Evolutionary conservation across 2,329 filamentous ascomycete genomes (phyloP).

Genomic region (Rhinocladiella mackenziei): DNA sequence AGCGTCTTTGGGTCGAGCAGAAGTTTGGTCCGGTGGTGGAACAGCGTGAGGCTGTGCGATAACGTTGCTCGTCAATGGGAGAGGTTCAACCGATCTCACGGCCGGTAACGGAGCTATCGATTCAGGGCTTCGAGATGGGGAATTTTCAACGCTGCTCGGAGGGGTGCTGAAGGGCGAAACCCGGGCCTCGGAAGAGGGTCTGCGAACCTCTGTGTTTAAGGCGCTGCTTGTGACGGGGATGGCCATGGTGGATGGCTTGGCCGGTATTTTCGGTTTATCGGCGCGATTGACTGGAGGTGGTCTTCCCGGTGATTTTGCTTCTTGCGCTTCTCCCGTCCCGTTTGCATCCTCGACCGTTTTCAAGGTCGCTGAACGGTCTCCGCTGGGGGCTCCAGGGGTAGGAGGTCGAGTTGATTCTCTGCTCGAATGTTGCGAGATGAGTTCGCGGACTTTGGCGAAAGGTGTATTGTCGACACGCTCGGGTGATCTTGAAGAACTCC

Average conservation of each 20-base stretch:
- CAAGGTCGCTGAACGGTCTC: conserved; percentile 4
- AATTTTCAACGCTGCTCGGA: conserved; percentile 65
- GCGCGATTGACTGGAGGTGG: conserved; percentile 72
- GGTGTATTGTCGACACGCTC: conserved; percentile 25
- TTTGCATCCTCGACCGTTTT: neutral
- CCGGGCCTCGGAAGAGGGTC: conserved; percentile 43
- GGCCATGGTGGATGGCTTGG: conserved; percentile 39
- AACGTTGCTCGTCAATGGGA: neutral
- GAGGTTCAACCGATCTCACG: neutral
- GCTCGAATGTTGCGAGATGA: conserved; percentile 28
- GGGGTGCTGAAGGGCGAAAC: conserved; percentile 84
- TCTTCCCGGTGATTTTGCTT: conserved; percentile 32
- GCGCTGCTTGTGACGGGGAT: conserved; percentile 15
- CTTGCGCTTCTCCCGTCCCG: neutral
- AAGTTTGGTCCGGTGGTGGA: conserved; percentile 1
- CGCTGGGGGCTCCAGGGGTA: conserved; percentile 19
- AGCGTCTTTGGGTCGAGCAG: conserved; percentile 18
- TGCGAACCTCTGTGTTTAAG: conserved; percentile 32
- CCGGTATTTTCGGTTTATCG: conserved; percentile 67
- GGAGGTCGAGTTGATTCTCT: conserved; percentile 28
- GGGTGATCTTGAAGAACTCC: conserved; percentile 26
- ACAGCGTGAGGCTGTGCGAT: neutral
- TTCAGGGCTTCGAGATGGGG: conserved; percentile 32
- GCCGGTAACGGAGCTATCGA: neutral
- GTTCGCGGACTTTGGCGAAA: conserved; percentile 25